A percentile compares a stretch with the other conserved stretches of the same genome.
Evolutionary conservation across 345 rosid genomes (phyloP).

Genomic region (Abelmoschus esculentus): DNA sequence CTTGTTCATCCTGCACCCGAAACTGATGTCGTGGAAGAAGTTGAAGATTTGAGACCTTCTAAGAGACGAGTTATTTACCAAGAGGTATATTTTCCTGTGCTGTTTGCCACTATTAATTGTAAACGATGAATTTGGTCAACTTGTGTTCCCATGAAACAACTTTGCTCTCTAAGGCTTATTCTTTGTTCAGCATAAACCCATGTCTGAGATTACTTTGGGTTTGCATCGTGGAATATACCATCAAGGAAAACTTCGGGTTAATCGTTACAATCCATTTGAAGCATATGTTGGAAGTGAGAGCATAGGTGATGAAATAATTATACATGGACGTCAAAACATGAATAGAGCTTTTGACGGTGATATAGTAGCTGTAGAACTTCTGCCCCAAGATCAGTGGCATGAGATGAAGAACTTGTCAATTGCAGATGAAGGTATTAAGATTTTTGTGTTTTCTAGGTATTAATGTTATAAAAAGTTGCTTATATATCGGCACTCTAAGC

Average conservation of each 20-base stretch:
- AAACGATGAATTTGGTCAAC: conserved; percentile 7
- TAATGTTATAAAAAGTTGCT: background rate
- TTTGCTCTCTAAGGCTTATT: background rate
- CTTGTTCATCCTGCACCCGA: conserved; percentile 66
- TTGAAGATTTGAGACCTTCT: conserved; percentile 82
- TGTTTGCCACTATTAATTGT: background rate
- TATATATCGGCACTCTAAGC: background rate
- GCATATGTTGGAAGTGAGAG: conserved; percentile 99
- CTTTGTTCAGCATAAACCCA: conserved; percentile 80
- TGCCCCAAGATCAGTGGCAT: conserved; percentile 83
- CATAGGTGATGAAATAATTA: conserved; percentile 91
- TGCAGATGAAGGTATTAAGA: conserved; percentile 70
- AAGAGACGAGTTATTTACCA: conserved; percentile 73
- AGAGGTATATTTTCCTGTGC: conserved; percentile 43
- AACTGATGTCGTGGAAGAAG: conserved; percentile 62
- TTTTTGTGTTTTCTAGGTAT: background rate
- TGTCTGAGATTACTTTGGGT: conserved; percentile 95
- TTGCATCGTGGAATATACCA: conserved; percentile 85
- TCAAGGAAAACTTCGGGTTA: conserved; percentile 96
- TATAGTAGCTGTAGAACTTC: conserved; percentile 87
- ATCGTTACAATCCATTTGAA: conserved; percentile 91
- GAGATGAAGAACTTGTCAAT: conserved; percentile 65
- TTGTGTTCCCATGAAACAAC: conserved; percentile 15
- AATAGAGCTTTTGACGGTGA: conserved; percentile 95
- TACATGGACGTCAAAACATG: conserved; percentile 89